Conservation (phyloP, 345 rosid species). For the Lenwebbia sp. region DNA sequence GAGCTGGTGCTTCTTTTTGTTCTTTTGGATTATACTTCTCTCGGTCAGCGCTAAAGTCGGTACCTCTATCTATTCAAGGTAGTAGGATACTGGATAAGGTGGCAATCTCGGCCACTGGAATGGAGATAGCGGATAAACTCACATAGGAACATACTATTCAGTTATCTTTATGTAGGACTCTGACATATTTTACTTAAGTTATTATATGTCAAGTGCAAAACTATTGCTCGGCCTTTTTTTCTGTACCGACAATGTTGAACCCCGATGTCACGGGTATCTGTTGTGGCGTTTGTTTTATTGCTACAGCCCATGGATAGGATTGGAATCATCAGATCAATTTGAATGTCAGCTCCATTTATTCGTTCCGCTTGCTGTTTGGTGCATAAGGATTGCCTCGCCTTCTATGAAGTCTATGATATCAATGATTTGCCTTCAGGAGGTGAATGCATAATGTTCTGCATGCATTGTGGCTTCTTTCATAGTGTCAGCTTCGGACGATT, state of each 20-base stretch:
- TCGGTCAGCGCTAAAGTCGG: conserved; percentile 56
- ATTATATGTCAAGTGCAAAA: not conserved
- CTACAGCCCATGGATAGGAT: not conserved
- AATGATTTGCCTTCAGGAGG: not conserved
- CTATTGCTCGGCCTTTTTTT: not conserved
- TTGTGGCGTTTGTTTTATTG: not conserved
- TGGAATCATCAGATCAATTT: not conserved
- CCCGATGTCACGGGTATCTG: not conserved
- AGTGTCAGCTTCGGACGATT: not conserved
- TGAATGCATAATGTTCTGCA: not conserved
- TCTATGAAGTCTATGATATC: not conserved
- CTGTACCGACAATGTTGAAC: not conserved
- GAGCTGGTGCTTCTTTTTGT: conserved; percentile 34
- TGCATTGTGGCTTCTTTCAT: not conserved
- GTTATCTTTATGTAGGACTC: conserved; percentile 4
- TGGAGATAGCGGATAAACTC: not conserved
- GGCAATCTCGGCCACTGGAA: not conserved
- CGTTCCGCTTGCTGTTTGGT: not conserved
- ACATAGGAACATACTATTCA: not conserved
- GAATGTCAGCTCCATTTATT: not conserved
- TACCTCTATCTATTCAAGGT: conserved; percentile 41
- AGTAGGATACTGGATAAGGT: not conserved
- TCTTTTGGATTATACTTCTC: conserved; percentile 62
- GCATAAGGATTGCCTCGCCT: not conserved
- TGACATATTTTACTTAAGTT: not conserved